A percentile compares a stretch with the other conserved stretches of the same genome.
phyloP scores from a whole-genome alignment of 345 rosid species.

The Chamaenerion angustifolium region DNA sequence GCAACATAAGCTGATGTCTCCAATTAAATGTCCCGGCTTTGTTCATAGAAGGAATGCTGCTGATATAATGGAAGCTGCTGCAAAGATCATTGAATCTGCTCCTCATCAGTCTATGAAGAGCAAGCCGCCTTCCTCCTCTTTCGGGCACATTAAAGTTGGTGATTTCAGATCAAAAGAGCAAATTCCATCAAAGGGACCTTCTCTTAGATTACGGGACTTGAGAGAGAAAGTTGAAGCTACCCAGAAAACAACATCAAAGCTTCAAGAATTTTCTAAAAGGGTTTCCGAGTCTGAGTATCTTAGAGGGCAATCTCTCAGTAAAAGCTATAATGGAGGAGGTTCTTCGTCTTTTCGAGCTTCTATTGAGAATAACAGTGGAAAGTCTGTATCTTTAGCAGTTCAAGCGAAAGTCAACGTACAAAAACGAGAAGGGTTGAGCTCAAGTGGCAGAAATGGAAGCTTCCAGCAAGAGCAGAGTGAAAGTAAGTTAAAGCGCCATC shows the following conservation, averaged over 20 bases:
- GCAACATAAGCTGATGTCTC: conserved; percentile 83
- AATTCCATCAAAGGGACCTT: conserved; percentile 38
- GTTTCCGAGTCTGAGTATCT: conserved; percentile 40
- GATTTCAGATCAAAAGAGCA: conserved; percentile 57
- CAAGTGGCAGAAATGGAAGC: conserved; percentile 19
- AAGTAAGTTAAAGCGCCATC: conserved; percentile 34
- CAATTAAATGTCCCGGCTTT: conserved; percentile 81
- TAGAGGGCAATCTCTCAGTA: conserved; percentile 49
- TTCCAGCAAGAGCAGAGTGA: conserved; percentile 41
- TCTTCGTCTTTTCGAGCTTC: conserved; percentile 22
- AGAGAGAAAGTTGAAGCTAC: conserved; percentile 40
- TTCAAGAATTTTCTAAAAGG: conserved; percentile 31
- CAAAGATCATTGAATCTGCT: conserved; percentile 53
- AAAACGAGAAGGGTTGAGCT: conserved; percentile 49
- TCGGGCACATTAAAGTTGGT: conserved; percentile 49
- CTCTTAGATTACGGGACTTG: conserved; percentile 25
- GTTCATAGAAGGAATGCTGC: conserved; percentile 74
- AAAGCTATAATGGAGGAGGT: conserved; percentile 55
- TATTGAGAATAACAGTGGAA: conserved; percentile 36
- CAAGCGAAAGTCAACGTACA: conserved; percentile 82
- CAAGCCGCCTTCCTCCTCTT: conserved; percentile 31
- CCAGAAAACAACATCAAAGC: conserved; percentile 30
- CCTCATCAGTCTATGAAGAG: conserved; percentile 26
- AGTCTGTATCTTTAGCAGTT: conserved; percentile 70
- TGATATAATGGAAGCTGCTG: conserved; percentile 94